Evolutionary conservation across 2,329 filamentous ascomycete genomes (phyloP), one percentile per base, ranked within the genome.

Genomic region (Tolypocladium pustulatum): DNA sequence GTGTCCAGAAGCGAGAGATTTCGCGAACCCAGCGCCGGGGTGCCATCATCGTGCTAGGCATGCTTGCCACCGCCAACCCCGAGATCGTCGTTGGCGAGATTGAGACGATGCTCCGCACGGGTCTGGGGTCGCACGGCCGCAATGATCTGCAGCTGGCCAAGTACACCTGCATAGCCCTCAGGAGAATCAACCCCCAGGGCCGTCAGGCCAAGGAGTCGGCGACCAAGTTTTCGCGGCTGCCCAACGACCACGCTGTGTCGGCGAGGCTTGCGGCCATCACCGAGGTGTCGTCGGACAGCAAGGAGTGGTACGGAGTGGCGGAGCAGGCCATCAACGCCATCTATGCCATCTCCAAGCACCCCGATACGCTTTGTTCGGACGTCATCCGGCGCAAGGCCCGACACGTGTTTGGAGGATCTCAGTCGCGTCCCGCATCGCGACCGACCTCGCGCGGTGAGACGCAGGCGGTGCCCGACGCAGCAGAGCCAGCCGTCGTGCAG

Each of bases 291-390:
- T 93, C 91, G 0, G 87, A 96, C 60, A 96, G 87, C 75, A 94
- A 95, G 69, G 94, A 99, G 70, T 99, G 94, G 90, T 92, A 90
- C 66, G 94, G 94, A 4, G 87, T 97, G 51, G 92, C 94, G 25
- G 95, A 99, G 71, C 94, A 99, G 74, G 93, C 94, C 10, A 90
- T 99, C 69, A 90, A 89, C 64, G 94, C 94, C 54, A 97, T 99
- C 55, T 99, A 99, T 67, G 86, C 90, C 34, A 80, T 99, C 20
- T 91, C 94, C 2, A 96, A 94, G 71, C 92, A 97, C 69, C 94
- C 94, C 0, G 94, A 99, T 69, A 89, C 88, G 3, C 81, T 99
- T 8, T 97, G 92, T 72, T 95, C 94, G 0, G 90, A 96, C 59
- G 88, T 97, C 17, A 82, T 99, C 55, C 85, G 90, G 58, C 84